Conservation (phyloP, 2,329 filamentous ascomycete genomes). For the Alternaria sp. region DNA sequence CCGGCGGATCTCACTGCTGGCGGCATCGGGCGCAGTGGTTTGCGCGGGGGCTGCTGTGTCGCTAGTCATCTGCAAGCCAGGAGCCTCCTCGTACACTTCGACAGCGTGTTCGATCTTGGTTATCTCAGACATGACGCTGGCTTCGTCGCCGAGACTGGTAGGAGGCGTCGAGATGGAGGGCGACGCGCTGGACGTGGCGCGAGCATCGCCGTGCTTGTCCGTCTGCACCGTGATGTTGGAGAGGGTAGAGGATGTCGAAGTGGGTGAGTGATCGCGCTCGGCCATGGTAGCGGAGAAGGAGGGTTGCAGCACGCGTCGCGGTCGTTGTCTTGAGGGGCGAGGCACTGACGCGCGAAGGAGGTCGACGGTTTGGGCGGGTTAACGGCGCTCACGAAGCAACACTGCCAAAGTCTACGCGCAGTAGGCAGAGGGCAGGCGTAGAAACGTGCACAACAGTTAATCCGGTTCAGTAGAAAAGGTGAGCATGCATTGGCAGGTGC, state of each 20-base stretch:
- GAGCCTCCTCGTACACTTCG: conserved; percentile 34
- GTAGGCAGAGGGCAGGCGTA: conserved; percentile 22
- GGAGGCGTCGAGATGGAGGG: conserved; percentile 68
- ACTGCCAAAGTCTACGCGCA: conserved; percentile 46
- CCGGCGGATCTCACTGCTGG: conserved; percentile 38
- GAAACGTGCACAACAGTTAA: conserved; percentile 23
- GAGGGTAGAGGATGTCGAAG: conserved; percentile 52
- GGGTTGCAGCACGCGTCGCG: conserved; percentile 29
- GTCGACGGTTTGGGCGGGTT: conserved; percentile 30
- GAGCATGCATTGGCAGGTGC: conserved; percentile 38
- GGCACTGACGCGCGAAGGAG: conserved; percentile 46
- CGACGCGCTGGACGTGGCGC: conserved; percentile 61
- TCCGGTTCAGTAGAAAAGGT: conserved; percentile 31
- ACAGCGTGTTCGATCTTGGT: conserved; percentile 40
- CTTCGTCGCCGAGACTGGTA: conserved; percentile 70
- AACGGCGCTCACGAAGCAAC: conserved; percentile 38
- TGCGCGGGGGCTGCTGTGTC: conserved; percentile 32
- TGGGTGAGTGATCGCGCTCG: conserved; percentile 46
- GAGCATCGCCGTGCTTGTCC: conserved; percentile 41
- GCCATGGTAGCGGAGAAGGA: conserved; percentile 39
- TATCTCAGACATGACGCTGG: conserved; percentile 60
- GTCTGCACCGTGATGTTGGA: conserved; percentile 53
- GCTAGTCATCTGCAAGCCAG: conserved; percentile 18
- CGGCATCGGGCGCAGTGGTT: conserved; percentile 22
- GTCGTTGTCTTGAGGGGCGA: conserved; percentile 33